These are phyloP conservation scores for Candida taoyuanica DNA, from an alignment of 805 yeast genomes.

Conservation along the genomic window DNA sequence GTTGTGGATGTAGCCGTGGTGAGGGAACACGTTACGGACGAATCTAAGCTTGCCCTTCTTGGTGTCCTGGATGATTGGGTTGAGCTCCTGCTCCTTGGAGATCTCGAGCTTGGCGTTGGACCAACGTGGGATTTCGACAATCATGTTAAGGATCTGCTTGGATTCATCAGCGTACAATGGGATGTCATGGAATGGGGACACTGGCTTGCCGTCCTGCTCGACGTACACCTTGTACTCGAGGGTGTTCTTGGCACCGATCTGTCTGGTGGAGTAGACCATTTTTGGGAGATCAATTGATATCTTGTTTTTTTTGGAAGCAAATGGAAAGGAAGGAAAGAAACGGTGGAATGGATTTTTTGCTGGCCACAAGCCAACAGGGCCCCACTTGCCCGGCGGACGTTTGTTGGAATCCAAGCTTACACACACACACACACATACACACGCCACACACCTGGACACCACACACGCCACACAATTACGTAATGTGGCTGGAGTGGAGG, in stretches of 20 bases:
- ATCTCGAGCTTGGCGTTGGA: constrained; percentile 81
- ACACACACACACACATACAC: no score
- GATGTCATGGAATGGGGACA: constrained; percentile 83
- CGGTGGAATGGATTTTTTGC: no score
- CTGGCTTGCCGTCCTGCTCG: constrained; percentile 89
- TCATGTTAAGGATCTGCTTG: constrained; percentile 49
- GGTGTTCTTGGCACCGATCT: constrained; percentile 93
- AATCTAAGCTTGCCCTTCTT: constrained; percentile 73
- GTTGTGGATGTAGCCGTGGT: constrained; percentile 80
- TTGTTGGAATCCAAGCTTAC: no score
- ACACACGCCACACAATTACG: neutral
- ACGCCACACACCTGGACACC: neutral
- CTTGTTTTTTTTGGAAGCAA: neutral
- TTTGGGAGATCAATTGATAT: neutral
- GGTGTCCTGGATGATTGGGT: constrained; percentile 78
- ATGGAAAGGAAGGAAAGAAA: neutral
- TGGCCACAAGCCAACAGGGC: no score
- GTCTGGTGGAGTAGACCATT: constrained; percentile 69
- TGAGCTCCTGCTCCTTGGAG: constrained; percentile 48
- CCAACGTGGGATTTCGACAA: constrained; percentile 80
- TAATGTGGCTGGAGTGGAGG: neutral
- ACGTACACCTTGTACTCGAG: constrained; percentile 88
- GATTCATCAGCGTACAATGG: constrained; percentile 48
- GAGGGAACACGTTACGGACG: constrained; percentile 76
- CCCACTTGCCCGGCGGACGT: no score